Conservation (phyloP, 2,329 filamentous ascomycete genomes). For the Pseudogymnoascus sp. region DNA sequence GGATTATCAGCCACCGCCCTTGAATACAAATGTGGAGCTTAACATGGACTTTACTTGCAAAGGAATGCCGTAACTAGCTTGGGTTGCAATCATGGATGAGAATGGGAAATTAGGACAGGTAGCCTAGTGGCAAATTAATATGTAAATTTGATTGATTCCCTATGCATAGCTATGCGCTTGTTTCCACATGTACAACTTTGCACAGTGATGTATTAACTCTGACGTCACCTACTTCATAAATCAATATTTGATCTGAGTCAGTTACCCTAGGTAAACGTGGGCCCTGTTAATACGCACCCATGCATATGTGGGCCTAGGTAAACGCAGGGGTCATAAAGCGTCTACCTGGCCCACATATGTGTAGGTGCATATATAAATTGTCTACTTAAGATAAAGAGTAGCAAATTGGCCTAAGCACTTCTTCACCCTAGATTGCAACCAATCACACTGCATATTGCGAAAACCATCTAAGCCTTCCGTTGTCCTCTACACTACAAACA, state of each 20-base stretch:
- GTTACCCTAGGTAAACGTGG: not conserved
- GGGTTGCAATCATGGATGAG: not conserved
- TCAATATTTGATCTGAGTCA: not conserved
- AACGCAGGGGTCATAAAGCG: not conserved
- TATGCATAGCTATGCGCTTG: not conserved
- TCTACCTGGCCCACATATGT: no score
- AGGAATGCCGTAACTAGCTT: not conserved
- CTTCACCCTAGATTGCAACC: not conserved
- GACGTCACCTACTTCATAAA: not conserved
- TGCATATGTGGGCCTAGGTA: not conserved
- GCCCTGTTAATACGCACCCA: not conserved
- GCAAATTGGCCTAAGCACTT: not conserved
- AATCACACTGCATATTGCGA: not conserved
- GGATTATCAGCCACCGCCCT: not conserved
- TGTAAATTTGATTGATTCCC: not conserved
- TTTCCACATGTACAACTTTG: not conserved
- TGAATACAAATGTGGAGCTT: not conserved
- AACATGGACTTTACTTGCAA: not conserved
- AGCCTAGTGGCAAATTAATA: not conserved
- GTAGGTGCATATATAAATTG: no score
- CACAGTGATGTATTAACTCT: not conserved
- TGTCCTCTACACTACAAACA: not conserved
- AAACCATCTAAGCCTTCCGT: not conserved
- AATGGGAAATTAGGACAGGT: not conserved
- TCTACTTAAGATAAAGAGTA: not conserved